These are phyloP conservation scores for Penstemon barbatus DNA, from an alignment of 257 asterid genomes.

Conservation along the genomic window DNA sequence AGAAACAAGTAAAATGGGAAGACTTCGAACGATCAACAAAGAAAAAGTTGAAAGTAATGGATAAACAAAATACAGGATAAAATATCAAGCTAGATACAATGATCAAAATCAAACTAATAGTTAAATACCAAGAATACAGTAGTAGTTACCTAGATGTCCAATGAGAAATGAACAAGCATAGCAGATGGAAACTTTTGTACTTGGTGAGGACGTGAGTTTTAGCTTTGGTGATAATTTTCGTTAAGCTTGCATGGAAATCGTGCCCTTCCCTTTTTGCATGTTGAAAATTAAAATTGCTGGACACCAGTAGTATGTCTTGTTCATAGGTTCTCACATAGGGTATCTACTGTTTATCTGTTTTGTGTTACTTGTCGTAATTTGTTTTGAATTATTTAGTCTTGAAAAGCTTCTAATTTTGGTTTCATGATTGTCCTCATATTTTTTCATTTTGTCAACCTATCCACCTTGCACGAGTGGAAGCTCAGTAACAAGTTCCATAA, in stretches of 20 bases:
- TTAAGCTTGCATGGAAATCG: conserved; percentile 1
- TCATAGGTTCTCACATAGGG: conserved; percentile 4
- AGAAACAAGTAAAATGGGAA: too few species aligned
- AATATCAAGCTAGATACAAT: too few species aligned
- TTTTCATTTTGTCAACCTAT: background rate
- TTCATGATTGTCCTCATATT: background rate
- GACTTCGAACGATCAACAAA: too few species aligned
- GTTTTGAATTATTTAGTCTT: background rate
- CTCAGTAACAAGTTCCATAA: conserved; percentile 14
- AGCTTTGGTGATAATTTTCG: background rate
- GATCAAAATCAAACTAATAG: too few species aligned
- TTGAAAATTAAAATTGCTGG: conserved; percentile 6
- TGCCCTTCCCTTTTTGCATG: conserved; percentile 9
- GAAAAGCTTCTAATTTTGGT: background rate
- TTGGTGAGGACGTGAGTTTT: too few species aligned
- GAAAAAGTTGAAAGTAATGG: too few species aligned
- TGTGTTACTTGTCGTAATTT: conserved; percentile 9
- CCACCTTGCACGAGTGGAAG: background rate
- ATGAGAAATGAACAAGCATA: conserved; percentile 16
- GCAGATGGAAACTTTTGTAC: background rate
- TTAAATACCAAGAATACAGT: background rate
- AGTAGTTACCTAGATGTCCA: conserved; percentile 6
- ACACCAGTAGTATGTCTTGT: conserved; percentile 12
- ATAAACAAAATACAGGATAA: too few species aligned
- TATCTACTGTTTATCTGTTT: background rate